These are phyloP conservation scores for Acanthamoeba castellanii DNA, from an alignment of 208 protist species.

Conservation along the genomic window DNA sequence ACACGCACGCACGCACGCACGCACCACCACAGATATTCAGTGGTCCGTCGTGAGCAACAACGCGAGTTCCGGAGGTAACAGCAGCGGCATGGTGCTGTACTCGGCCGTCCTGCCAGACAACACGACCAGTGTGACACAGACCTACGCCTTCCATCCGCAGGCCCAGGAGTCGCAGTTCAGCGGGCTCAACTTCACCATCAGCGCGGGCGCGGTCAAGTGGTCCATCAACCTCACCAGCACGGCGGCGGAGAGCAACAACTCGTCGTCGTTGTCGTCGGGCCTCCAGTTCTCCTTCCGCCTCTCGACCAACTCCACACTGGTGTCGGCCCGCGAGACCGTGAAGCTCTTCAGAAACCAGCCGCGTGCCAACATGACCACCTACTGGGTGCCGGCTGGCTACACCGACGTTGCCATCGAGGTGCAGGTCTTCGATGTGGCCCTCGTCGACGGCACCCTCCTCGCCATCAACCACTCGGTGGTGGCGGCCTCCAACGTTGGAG, in stretches of 20 bases:
- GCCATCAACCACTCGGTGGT: not conserved
- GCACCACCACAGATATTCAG: not conserved
- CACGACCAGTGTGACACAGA: not conserved
- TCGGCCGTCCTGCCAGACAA: not conserved
- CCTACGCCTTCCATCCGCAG: not conserved
- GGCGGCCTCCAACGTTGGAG: too few relatives aligned
- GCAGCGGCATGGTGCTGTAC: not conserved
- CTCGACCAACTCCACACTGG: not conserved
- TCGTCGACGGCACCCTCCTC: not conserved
- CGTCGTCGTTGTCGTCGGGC: not conserved
- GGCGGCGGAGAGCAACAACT: not conserved
- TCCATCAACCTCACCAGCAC: slow-evolving; percentile 38
- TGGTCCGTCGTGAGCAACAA: not conserved
- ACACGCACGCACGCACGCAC: too few relatives aligned
- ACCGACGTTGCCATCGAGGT: not conserved
- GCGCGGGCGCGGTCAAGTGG: not conserved
- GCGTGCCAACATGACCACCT: slow-evolving; percentile 42
- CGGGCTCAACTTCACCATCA: slow-evolving; percentile 32
- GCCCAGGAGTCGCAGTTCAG: not conserved
- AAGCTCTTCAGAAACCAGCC: not conserved
- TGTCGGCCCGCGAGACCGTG: not conserved
- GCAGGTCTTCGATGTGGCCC: not conserved
- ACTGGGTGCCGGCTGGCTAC: not conserved
- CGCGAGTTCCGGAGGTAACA: not conserved
- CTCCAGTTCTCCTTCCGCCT: not conserved